Base-by-base conservation (phyloP, 176 grass and related monocot genomes). In the Oropetium thomaeum region DNA sequence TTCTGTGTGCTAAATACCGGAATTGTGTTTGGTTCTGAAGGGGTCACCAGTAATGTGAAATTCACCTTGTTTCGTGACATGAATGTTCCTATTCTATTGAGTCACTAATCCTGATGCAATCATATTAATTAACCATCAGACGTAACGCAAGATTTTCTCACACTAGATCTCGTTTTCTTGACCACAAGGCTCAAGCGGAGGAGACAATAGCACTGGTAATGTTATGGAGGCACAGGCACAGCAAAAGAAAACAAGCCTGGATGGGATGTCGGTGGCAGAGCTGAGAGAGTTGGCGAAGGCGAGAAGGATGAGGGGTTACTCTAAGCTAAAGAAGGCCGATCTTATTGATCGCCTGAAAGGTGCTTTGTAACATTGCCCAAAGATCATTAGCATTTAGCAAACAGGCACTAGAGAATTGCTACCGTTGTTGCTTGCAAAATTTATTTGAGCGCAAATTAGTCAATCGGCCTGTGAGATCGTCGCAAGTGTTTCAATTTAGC, bases 271-370 rank as follows among this genome's bases (percentile, higher is more conserved):
- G 61, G 30, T 90, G 42, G 30, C 69, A 8, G 82, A 90, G 40
- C 62, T 93, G 84, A 93, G 82, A 75, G 85, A 79, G 37, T 3
- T 93, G 76, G 93, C 90, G 12, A 92, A 30, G 30, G 55, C 38
- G 22, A 92, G 79, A 52, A 69, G 73, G 35, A 77, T 97, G 76
- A 93, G 78, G 62, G 90, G 90, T 29, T 93, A 86, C 80, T 82
- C 89, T 28, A 93, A 86, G 74, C 38, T 88, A 49, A 97, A 88
- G 72, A 97, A 93, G 73, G 80, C 59, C 9, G 78, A 90, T 31
- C 61, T 93, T 33, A n/a, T 93, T 27, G 85, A 85, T 53, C 81
- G 88, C 55, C 47, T 92, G 74, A 89, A 74, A 68, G 74, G 78
- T 14, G 35, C 26, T 39, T 19, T 35, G 30, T 40, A 65, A 80